Evolutionary conservation across 192 early-diverging fungal genomes (phyloP).

Genomic region (Blastocladiella britannica): DNA sequence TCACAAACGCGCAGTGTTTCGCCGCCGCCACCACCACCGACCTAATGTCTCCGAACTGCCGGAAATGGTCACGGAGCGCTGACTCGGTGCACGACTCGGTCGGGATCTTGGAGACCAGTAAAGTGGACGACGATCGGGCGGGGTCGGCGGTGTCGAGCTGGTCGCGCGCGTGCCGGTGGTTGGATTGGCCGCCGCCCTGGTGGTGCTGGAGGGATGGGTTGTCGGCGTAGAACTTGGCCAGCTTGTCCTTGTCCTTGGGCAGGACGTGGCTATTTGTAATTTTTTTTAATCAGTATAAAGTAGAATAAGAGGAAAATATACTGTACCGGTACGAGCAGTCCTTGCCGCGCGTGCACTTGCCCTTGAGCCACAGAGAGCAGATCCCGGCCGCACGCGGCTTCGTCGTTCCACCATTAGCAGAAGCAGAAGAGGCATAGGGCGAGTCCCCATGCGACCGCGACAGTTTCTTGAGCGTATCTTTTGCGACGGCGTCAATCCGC

Average conservation of each 20-base stretch:
- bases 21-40: neutral
- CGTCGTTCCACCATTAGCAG: conserved; percentile 78
- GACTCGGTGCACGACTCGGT: neutral
- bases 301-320: neutral
- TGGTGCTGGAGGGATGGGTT: neutral
- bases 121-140: neutral
- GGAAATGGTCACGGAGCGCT: neutral
- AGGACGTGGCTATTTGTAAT: conserved; percentile 57
- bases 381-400: conserved; percentile 75
- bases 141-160: neutral
- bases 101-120: neutral
- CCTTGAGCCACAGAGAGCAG: conserved; percentile 91
- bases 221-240: conserved; percentile 27
- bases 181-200: neutral
- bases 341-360: conserved; percentile 80
- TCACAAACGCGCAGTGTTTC: neutral
- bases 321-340: conserved; percentile 68
- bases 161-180: neutral
- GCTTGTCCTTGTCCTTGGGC: conserved; percentile 53
- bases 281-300: neutral
- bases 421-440: neutral
- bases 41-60: neutral
- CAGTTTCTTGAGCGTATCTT: conserved; percentile 52
- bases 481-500: conserved; percentile 46
- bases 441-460: conserved; percentile 23